Conservation (phyloP, 371 early-diverging fungal species). For the Mucor sp. region DNA sequence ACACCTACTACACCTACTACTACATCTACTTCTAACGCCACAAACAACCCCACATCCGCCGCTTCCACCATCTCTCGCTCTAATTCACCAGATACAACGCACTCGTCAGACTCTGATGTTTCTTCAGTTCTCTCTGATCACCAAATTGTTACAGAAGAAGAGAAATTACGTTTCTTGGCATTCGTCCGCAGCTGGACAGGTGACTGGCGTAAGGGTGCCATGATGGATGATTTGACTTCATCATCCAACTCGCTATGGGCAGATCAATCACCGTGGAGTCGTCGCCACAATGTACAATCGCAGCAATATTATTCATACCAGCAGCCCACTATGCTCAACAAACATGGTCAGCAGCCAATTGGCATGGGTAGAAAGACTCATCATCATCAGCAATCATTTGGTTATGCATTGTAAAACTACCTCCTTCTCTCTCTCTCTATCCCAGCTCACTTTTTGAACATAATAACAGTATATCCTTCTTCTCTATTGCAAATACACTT, state of each 20-base stretch:
- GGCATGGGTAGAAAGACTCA: slow-evolving; percentile 15
- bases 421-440: background rate
- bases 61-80: slow-evolving; percentile 17
- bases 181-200: slow-evolving; percentile 53
- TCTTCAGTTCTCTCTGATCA: slow-evolving; percentile 11
- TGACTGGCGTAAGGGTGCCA: slow-evolving; percentile 34
- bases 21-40: too few species aligned
- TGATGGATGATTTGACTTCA: background rate
- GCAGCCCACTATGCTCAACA: background rate
- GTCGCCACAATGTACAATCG: background rate
- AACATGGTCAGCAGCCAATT: slow-evolving; percentile 10
- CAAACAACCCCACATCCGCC: background rate
- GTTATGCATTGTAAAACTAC: background rate
- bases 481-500: slow-evolving; percentile 4
- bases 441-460: background rate
- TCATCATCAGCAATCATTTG: slow-evolving; percentile 3
- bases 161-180: slow-evolving; percentile 43
- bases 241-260: slow-evolving; percentile 35
- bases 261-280: slow-evolving; percentile 38
- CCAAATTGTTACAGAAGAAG: slow-evolving; percentile 36
- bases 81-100: slow-evolving; percentile 11
- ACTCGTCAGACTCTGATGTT: slow-evolving; percentile 18
- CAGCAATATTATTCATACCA: background rate
- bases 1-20: background rate
- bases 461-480: slow-evolving; percentile 2